Conservation (phyloP, 257 asterid genomes). For the Ligustrum vulgare region DNA sequence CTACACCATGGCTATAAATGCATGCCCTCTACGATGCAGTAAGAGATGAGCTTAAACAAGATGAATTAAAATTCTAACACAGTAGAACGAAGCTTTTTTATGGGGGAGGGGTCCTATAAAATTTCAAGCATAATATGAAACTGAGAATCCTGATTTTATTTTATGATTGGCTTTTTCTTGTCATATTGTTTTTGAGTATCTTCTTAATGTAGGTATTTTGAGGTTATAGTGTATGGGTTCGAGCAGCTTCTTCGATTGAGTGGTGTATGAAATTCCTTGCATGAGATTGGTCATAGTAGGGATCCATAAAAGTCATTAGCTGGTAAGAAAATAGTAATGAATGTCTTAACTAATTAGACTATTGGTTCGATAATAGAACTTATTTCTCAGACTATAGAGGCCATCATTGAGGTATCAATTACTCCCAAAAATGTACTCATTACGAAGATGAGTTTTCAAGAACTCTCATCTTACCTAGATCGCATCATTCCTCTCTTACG, state of each 20-base stretch:
- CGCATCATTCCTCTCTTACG: too few species aligned
- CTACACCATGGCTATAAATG: too few species aligned
- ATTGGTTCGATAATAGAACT: slow-evolving; percentile 28
- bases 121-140: too few species aligned
- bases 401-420: too few species aligned
- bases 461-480: too few species aligned
- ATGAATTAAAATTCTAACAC: not conserved
- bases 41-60: slow-evolving; percentile 1
- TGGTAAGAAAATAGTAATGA: slow-evolving; percentile 35
- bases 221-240: slow-evolving; percentile 17
- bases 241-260: slow-evolving; percentile 1
- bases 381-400: too few species aligned
- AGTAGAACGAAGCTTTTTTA: not conserved
- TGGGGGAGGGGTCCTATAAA: too few species aligned
- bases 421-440: too few species aligned
- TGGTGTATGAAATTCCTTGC: slow-evolving; percentile 14
- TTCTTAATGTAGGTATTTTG: slow-evolving; percentile 9
- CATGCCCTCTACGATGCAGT: too few species aligned
- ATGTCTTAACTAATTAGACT: slow-evolving; percentile 26
- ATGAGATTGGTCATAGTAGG: not conserved
- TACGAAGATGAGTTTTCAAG: too few species aligned
- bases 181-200: not conserved
- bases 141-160: too few species aligned
- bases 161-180: not conserved
- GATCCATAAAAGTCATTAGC: not conserved